Conservation (phyloP, 371 early-diverging fungal species). For the Dentiscutata heterogama region DNA sequence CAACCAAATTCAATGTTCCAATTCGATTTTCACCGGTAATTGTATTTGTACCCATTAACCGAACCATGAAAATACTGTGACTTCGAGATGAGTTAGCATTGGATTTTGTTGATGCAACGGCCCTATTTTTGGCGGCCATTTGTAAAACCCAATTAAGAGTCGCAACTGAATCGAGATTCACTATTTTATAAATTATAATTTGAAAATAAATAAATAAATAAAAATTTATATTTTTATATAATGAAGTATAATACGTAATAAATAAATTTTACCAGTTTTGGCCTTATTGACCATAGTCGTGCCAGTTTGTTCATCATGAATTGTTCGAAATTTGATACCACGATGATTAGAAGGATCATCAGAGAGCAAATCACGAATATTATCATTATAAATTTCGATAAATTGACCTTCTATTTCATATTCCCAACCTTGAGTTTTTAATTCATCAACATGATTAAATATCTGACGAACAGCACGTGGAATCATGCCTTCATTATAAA, state of each 20-base stretch:
- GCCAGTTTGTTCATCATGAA: too few relatives aligned
- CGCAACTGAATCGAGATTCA: too few relatives aligned
- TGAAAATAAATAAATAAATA: too few relatives aligned
- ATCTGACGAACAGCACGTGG: slow-evolving; percentile 91
- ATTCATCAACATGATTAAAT: slow-evolving; percentile 76
- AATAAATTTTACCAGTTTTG: too few relatives aligned
- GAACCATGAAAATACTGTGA: slow-evolving; percentile 93
- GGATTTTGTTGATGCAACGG: slow-evolving; percentile 91
- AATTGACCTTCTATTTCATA: slow-evolving; percentile 89
- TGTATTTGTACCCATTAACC: slow-evolving; percentile 78
- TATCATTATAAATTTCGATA: slow-evolving; percentile 98
- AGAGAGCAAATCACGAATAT: slow-evolving; percentile 87
- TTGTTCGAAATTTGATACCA: too few relatives aligned
- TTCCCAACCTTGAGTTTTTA: slow-evolving; percentile 87
- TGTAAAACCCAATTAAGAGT: too few relatives aligned
- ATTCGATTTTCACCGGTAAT: slow-evolving; percentile 74
- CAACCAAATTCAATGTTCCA: slow-evolving; percentile 93
- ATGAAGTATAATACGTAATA: too few relatives aligned
- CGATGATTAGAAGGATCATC: slow-evolving; percentile 20
- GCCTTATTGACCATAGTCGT: too few relatives aligned
- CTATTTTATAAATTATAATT: too few relatives aligned
- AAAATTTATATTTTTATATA: too few relatives aligned
- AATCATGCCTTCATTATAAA: slow-evolving; percentile 83
- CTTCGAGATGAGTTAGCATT: slow-evolving; percentile 97
- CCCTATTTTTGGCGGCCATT: slow-evolving; percentile 62